Conservation (phyloP, 2,329 filamentous ascomycete genomes). For the Scorias spongiosa region DNA sequence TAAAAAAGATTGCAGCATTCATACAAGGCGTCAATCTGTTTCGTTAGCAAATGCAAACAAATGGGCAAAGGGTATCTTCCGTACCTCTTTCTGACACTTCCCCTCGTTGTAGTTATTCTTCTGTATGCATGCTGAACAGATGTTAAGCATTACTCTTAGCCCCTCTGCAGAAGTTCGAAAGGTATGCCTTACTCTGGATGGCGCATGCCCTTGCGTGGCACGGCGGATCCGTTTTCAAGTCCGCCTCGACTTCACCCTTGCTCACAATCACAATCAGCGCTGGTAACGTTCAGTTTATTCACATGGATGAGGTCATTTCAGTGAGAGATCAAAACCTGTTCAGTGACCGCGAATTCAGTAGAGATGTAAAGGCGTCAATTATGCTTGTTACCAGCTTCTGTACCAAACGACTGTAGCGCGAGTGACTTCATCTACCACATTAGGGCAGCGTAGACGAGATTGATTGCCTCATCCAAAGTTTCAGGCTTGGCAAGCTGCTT, state of each 20-base stretch:
- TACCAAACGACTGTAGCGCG: not conserved
- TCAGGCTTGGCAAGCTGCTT: not conserved
- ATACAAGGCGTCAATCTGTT: conserved; percentile 70
- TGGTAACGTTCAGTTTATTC: not conserved
- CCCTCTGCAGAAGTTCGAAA: no score
- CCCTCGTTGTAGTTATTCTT: conserved; percentile 76
- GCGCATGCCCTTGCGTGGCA: conserved; percentile 83
- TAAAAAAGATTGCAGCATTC: conserved; percentile 94
- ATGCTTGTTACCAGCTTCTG: no score
- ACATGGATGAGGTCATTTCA: no score
- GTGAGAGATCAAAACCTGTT: no score
- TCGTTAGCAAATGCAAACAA: conserved; percentile 4
- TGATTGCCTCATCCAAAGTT: not conserved
- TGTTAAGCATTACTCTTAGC: no score
- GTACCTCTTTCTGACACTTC: conserved; percentile 51
- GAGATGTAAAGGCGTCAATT: no score
- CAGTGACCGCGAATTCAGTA: no score
- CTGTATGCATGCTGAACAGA: conserved; percentile 55
- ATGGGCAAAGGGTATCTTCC: conserved; percentile 1
- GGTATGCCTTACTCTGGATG: conserved; percentile 55
- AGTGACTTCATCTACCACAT: not conserved
- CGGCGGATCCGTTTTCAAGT: conserved; percentile 58
- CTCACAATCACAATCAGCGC: not conserved
- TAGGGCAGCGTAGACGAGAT: no score
- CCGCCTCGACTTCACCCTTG: conserved; percentile 39